Evolutionary conservation across 495 filamentous ascomycete genomes (phyloP), one percentile per base, ranked within the genome.

Genomic region (Xylaria palmicola): DNA sequence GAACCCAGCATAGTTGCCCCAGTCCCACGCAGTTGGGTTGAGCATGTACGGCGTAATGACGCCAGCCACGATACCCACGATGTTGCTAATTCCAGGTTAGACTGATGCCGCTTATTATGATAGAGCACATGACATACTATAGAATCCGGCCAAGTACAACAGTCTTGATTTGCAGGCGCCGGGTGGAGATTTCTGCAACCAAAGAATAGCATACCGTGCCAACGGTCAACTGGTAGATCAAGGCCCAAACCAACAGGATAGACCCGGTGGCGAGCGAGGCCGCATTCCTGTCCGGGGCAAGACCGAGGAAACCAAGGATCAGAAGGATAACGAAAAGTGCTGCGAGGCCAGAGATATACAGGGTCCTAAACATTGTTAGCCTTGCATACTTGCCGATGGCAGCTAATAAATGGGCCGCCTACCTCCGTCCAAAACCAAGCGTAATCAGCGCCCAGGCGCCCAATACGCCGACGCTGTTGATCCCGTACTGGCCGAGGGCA

Each of bases 181-280:
- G 81, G 3, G 89, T 88, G 5, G 88, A 88, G 5, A 92, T 72
- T 67, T 92, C 90, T 6, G 86, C 83, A 10, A 92, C 89, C 20
- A 93, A 80, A 0, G 87, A 90, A 69, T 90, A 93, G 66, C 86
- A 88, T 20, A 93, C 87, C 0, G 89, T 90, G 0, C 90, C 90
- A 32, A 93, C 88, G 0, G 88, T 87, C 20, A 87, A 74, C 63
- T 91, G 86, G 72, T 93, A 93, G 60, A 87, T 83, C 34, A 90
- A 72, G 1, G 88, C 86, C 84, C 86, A 93, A 65, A 86, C 63
- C 30, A 92, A 69, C 80, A 93, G 84, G 68, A 92, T 85, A 47
- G 82, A 80, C 20, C 88, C 89, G 0, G 86, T 89, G 7, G 86
- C 89, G 57, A 89, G 81, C 12, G 85, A 85, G 0, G 77, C 81